phyloP scores from a whole-genome alignment of 768 basidiomycete species.

The Tremella yokohamensis region DNA sequence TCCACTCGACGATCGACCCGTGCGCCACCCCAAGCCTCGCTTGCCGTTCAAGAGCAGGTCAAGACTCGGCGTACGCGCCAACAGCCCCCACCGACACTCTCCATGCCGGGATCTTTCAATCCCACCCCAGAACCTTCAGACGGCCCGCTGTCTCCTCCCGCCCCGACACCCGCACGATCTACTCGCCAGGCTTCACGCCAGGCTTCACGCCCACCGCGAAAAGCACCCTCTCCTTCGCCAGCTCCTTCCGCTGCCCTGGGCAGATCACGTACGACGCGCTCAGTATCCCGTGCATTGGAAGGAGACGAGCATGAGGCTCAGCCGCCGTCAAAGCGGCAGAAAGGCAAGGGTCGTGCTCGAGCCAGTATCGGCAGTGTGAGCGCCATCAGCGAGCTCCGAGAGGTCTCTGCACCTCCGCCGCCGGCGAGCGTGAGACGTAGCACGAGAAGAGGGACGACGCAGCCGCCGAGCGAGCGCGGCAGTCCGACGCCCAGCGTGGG shows the following conservation, averaged over 20 bases:
- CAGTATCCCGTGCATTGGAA: constrained; percentile 5
- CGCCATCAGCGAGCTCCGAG: not conserved
- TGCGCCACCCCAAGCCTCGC: too few relatives aligned
- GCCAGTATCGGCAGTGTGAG: constrained; percentile 1
- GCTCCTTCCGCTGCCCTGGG: not conserved
- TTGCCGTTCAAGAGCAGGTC: too few relatives aligned
- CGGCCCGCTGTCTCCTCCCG: too few relatives aligned
- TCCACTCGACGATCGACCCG: too few relatives aligned
- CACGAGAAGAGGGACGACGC: constrained; percentile 12
- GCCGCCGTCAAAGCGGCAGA: constrained; percentile 3
- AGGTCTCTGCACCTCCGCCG: not conserved
- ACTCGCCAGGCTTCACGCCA: too few relatives aligned
- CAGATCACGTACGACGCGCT: constrained; percentile 7
- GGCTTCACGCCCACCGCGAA: too few relatives aligned
- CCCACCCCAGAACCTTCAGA: not conserved
- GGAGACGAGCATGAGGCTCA: constrained; percentile 6
- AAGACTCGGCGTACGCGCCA: too few relatives aligned
- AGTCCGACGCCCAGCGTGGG: constrained; percentile 14
- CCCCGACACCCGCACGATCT: too few relatives aligned
- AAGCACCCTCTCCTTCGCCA: too few relatives aligned
- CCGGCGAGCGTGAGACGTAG: constrained; percentile 1
- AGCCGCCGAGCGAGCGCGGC: constrained; percentile 7
- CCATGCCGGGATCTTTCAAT: not conserved
- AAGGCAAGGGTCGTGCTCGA: not conserved
- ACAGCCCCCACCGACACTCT: not conserved